phyloP scores from a whole-genome alignment of 192 early-diverging fungal genomes.

The Backusella parvicylindrica region DNA sequence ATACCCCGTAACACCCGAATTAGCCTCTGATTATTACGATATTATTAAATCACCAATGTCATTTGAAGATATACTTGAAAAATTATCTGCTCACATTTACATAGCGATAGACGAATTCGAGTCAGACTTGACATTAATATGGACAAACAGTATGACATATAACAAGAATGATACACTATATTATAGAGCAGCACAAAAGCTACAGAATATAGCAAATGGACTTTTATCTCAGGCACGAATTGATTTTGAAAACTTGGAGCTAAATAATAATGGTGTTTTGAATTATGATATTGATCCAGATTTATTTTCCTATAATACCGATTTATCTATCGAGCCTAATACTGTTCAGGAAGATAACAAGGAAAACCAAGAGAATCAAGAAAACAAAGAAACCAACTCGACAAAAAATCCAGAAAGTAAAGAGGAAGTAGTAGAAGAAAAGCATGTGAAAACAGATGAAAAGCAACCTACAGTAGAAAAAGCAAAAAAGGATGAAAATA shows the following conservation, averaged over 20 bases:
- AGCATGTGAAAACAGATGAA: background rate
- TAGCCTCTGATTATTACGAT: slow-evolving; percentile 75
- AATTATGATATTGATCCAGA: slow-evolving; percentile 42
- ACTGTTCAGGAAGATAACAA: background rate
- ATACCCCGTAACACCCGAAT: slow-evolving; percentile 60
- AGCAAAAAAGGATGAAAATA: background rate
- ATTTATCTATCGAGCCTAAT: slow-evolving; percentile 6
- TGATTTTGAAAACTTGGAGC: slow-evolving; percentile 39
- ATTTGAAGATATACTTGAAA: slow-evolving; percentile 60
- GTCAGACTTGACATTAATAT: slow-evolving; percentile 69
- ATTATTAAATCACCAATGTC: slow-evolving; percentile 77
- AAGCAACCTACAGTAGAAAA: background rate
- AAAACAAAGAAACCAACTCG: background rate
- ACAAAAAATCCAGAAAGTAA: background rate
- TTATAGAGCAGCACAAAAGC: slow-evolving; percentile 56
- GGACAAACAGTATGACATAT: slow-evolving; percentile 70
- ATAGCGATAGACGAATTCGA: slow-evolving; percentile 56
- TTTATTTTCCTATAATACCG: slow-evolving; percentile 43
- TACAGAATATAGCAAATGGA: slow-evolving; percentile 39
- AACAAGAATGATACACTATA: slow-evolving; percentile 74
- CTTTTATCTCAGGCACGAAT: slow-evolving; percentile 40
- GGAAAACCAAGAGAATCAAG: slow-evolving; percentile 1
- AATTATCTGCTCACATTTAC: slow-evolving; percentile 58
- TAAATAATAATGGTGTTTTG: slow-evolving; percentile 38
- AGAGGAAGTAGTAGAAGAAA: background rate